Conservation (phyloP, 352 stramenopile species). For the Globisporangium okanoganense region DNA sequence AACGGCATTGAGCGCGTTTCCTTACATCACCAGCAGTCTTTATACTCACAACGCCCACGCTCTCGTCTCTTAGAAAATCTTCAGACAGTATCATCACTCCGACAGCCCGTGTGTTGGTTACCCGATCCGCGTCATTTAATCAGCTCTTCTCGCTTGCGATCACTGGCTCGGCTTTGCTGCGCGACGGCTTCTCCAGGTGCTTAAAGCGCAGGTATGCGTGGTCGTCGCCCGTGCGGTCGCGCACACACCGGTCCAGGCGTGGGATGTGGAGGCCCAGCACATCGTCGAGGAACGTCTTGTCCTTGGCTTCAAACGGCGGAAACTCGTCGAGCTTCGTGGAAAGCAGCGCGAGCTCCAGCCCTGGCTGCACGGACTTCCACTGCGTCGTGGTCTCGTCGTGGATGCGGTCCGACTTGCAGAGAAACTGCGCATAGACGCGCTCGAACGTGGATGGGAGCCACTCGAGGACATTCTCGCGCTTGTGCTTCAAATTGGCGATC, state of each 20-base stretch:
- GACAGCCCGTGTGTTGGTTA: too few species aligned
- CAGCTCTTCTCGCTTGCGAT: slow-evolving; percentile 8
- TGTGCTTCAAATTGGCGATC: slow-evolving; percentile 59
- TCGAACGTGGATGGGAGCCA: slow-evolving; percentile 76
- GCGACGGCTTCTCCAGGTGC: slow-evolving; percentile 48
- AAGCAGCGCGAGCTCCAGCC: slow-evolving; percentile 62
- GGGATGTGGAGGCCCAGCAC: slow-evolving; percentile 76
- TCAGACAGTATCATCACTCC: neutral
- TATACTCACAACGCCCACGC: neutral
- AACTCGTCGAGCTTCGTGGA: slow-evolving; percentile 63
- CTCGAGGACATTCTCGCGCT: slow-evolving; percentile 60
- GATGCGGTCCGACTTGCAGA: slow-evolving; percentile 75
- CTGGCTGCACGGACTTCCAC: slow-evolving; percentile 72
- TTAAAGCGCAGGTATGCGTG: slow-evolving; percentile 86
- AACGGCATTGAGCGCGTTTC: too few species aligned
- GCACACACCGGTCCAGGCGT: slow-evolving; percentile 74
- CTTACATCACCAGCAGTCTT: neutral
- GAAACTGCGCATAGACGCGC: slow-evolving; percentile 61
- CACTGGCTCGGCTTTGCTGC: slow-evolving; percentile 17
- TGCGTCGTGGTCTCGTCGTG: slow-evolving; percentile 70
- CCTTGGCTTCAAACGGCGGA: slow-evolving; percentile 36
- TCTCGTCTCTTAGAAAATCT: neutral
- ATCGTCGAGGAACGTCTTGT: slow-evolving; percentile 79
- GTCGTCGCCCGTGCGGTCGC: slow-evolving; percentile 73
- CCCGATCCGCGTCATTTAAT: neutral